A percentile compares a stretch with the other conserved stretches of the same genome.
Evolutionary conservation across 805 yeast genomes (phyloP).

Genomic region (Vanderwaltozyma polyspora): DNA sequence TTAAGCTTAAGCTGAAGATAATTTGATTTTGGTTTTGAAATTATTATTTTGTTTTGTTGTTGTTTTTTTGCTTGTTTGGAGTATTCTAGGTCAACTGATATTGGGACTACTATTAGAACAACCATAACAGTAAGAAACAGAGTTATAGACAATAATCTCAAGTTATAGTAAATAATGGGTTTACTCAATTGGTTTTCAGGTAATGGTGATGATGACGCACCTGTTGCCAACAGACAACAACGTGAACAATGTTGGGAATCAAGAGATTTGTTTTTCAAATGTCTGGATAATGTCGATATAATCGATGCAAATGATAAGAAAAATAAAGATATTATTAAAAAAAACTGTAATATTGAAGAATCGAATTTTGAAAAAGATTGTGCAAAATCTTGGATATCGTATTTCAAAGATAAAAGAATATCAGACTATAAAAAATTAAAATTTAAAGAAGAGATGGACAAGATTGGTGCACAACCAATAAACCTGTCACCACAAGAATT

Average conservation of each 20-base stretch:
- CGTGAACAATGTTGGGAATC: slow-evolving; percentile 84
- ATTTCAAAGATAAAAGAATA: slow-evolving; percentile 82
- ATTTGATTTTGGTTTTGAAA: too few relatives aligned
- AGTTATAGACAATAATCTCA: too few relatives aligned
- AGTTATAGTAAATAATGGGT: not conserved
- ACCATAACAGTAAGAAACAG: too few relatives aligned
- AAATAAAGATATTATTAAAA: slow-evolving; percentile 35
- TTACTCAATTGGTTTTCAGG: slow-evolving; percentile 1
- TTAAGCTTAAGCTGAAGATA: too few relatives aligned
- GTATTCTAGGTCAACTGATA: too few relatives aligned
- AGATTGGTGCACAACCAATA: not conserved
- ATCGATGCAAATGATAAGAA: slow-evolving; percentile 48
- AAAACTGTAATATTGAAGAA: slow-evolving; percentile 47
- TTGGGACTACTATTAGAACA: too few relatives aligned
- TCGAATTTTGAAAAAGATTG: slow-evolving; percentile 61
- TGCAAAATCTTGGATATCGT: slow-evolving; percentile 77
- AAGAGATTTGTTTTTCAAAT: slow-evolving; percentile 65
- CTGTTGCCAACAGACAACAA: slow-evolving; percentile 34
- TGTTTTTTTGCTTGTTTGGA: too few relatives aligned
- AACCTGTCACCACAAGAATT: slow-evolving; percentile 2
- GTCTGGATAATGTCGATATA: slow-evolving; percentile 59
- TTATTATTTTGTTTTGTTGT: too few relatives aligned
- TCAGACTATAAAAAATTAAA: slow-evolving; percentile 45
- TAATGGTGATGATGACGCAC: not conserved
- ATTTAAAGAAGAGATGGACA: slow-evolving; percentile 1